These are phyloP conservation scores for Tetrahymena borealis DNA, from an alignment of 73 alveolate genomes.

Conservation along the genomic window DNA sequence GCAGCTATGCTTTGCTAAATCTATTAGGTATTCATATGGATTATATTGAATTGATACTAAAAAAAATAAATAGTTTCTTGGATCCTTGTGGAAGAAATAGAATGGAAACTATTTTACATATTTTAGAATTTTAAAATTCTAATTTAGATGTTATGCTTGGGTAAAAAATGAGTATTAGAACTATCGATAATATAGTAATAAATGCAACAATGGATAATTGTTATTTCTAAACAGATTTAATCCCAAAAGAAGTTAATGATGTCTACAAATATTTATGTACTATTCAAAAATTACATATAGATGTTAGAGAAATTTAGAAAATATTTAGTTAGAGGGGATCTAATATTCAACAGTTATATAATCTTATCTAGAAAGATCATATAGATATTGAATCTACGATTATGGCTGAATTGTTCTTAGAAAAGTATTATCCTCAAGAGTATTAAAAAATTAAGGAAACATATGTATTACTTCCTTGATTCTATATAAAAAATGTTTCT, in stretches of 20 bases:
- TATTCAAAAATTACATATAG: background rate
- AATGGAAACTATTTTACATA: background rate
- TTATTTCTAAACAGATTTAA: background rate
- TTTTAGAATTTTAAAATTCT: background rate
- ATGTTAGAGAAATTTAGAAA: background rate
- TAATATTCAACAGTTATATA: background rate
- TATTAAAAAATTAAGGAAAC: background rate
- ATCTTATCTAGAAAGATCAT: background rate
- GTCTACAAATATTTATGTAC: background rate
- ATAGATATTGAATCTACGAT: background rate
- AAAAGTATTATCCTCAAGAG: background rate
- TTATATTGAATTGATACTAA: background rate
- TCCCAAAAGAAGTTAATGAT: background rate
- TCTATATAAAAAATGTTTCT: no score
- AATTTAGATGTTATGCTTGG: background rate
- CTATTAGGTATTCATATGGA: background rate
- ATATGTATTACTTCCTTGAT: background rate
- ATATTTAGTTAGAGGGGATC: background rate
- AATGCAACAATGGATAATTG: background rate
- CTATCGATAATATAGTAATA: background rate
- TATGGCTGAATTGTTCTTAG: background rate
- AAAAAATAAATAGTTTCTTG: background rate
- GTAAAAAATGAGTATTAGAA: background rate
- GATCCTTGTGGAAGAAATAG: background rate
- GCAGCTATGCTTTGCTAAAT: background rate